Evolutionary conservation across 441 rosid species (phyloP), one percentile per base, ranked within the genome.

Genomic region (Aquilaria agallochum): DNA sequence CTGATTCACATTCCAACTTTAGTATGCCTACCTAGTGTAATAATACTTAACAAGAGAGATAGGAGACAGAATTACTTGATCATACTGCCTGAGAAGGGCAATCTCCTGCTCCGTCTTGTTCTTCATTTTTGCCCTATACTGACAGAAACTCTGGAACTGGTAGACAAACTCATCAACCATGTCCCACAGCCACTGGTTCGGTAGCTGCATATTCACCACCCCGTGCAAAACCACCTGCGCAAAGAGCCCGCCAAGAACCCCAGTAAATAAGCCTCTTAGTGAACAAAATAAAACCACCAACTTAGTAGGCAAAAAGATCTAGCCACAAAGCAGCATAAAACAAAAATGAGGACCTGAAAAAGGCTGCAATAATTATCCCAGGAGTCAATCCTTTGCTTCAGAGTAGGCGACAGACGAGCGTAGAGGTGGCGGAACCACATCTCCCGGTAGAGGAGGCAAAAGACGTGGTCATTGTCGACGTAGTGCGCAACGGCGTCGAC

Each of bases 151-250:
- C 78, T 91, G 98, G 65, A 94, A 94, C 71, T 94, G 98, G 69
- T 94, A 94, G 5, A 94, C 97, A 79, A 94, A 94, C 83, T 94
- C 98, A 78, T 94, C 98, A 72, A 94, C 97, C 98, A 94, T 89
- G 62, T 94, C 98, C 97, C 98, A 94, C 76, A 94, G 63, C 98
- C 98, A 94, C 79, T 94, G 98, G 62, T 90, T 94, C 2, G 98
- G 98, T 60, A 94, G 56, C 60, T 94, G 98, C 98, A 91, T 94
- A 71, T 89, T 94, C 70, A 94, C 98, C 52, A 91, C 96, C 7
- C 98, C 97, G 48, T 85, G 97, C 93, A 94, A 72, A 66, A 91
- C 96, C 44, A 94, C 98, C 98, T 93, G 57, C 56, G 54, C 47
- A 66, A 52, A 64, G 53, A 36, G n/a, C 44, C 50, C 40, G 14